phyloP scores from a whole-genome alignment of 1,284 basidiomycete genomes.

The Waitea zeae region DNA sequence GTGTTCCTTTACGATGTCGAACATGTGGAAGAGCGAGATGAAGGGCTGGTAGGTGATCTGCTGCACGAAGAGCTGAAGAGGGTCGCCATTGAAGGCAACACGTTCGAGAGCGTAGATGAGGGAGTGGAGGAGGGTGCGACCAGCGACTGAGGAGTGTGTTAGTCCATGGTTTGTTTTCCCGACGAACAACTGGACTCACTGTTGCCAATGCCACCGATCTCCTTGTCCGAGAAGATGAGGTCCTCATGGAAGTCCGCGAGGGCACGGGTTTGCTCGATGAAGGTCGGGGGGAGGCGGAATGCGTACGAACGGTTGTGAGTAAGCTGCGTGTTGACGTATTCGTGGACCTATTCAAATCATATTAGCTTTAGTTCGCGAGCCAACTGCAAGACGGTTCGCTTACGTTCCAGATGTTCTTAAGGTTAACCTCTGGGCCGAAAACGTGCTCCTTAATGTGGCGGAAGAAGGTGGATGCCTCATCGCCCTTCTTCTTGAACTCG shows the following conservation, averaged over 20 bases:
- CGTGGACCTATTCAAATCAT: slow-evolving; percentile 40
- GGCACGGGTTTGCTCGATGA: slow-evolving; percentile 49
- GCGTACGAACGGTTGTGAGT: slow-evolving; percentile 68
- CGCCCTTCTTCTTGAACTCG: slow-evolving; percentile 43
- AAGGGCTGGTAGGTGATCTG: slow-evolving; percentile 75
- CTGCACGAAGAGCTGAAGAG: slow-evolving; percentile 61
- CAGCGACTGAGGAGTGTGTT: slow-evolving; percentile 37
- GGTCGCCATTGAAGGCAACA: slow-evolving; percentile 62
- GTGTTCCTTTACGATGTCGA: slow-evolving; percentile 35
- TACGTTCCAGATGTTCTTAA: slow-evolving; percentile 50
- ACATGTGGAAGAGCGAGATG: slow-evolving; percentile 73
- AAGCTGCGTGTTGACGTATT: slow-evolving; percentile 59
- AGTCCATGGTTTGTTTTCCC: not conserved
- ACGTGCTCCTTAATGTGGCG: slow-evolving; percentile 42
- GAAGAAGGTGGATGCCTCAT: slow-evolving; percentile 48
- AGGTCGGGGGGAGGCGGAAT: slow-evolving; percentile 49
- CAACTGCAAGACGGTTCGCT: not conserved
- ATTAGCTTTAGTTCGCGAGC: not conserved
- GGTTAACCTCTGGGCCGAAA: slow-evolving; percentile 44
- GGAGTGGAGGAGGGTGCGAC: slow-evolving; percentile 57
- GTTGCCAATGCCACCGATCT: slow-evolving; percentile 56
- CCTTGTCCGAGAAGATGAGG: slow-evolving; percentile 50
- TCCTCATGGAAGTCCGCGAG: slow-evolving; percentile 68
- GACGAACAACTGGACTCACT: slow-evolving; percentile 24
- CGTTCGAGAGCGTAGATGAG: slow-evolving; percentile 53